Evolutionary conservation across 768 basidiomycete genomes (phyloP).

Genomic region (Rhodotorula taiwanensis): DNA sequence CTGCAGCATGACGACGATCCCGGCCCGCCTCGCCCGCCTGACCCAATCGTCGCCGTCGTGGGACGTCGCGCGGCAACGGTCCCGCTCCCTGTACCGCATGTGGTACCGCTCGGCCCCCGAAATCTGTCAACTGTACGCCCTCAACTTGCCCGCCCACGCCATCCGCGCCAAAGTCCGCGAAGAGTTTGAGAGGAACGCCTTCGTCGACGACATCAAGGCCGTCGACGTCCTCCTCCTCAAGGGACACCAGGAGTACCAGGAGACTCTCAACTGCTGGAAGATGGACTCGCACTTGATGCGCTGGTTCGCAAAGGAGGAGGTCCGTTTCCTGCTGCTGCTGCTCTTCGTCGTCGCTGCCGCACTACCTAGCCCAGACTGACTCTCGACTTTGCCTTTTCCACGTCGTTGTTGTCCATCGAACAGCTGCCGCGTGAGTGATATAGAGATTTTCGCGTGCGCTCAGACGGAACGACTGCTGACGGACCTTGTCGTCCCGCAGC

Average conservation of each 20-base stretch:
- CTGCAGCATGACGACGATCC: constrained; percentile 67
- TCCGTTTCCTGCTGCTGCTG: neutral
- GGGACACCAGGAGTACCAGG: constrained; percentile 79
- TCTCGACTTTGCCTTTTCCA: too few relatives aligned
- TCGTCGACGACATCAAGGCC: constrained; percentile 70
- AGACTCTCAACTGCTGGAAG: constrained; percentile 46
- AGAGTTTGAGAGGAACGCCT: constrained; percentile 76
- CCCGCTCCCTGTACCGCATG: constrained; percentile 73
- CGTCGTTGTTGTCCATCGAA: too few relatives aligned
- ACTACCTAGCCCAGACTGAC: too few relatives aligned
- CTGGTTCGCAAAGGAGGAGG: constrained; percentile 36
- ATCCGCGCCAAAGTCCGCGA: constrained; percentile 76
- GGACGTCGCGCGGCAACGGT: constrained; percentile 61
- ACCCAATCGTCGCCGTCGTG: constrained; percentile 54
- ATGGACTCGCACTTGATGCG: constrained; percentile 36
- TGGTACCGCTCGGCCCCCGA: constrained; percentile 94
- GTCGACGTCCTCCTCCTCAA: constrained; percentile 83
- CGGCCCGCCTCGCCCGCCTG: constrained; percentile 71
- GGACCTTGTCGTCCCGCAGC: neutral
- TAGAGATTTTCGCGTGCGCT: neutral
- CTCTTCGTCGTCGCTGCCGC: neutral
- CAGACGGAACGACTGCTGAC: neutral
- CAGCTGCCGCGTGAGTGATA: constrained; percentile 19
- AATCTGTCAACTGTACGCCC: constrained; percentile 65
- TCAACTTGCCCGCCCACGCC: constrained; percentile 68